Conservation (phyloP, 305 asterid species). For the Petunia hybrid region DNA sequence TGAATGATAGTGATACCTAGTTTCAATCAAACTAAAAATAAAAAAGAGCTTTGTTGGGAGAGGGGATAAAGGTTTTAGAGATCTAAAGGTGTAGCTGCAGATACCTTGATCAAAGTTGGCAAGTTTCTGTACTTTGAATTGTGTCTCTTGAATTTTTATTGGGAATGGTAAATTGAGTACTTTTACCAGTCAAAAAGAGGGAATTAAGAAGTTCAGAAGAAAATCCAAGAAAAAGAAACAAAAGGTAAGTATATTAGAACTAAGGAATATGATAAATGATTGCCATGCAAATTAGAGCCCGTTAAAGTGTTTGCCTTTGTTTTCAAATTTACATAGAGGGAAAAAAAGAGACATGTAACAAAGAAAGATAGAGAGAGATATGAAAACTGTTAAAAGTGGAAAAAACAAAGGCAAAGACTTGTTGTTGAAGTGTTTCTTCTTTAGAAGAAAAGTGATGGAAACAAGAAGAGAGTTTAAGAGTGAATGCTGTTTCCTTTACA, state of each 20-base stretch:
- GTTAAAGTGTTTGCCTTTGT: conserved; percentile 49
- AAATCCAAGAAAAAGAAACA: conserved; percentile 12
- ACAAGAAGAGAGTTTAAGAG: conserved; percentile 36
- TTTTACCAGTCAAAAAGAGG: conserved; percentile 32
- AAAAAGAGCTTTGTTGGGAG: conserved; percentile 15
- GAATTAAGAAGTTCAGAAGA: conserved; percentile 19
- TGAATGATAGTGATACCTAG: background rate
- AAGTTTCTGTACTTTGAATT: conserved; percentile 30
- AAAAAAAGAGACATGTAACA: conserved; percentile 53
- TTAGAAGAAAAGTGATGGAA: conserved; percentile 40
- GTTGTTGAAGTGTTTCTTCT: conserved; percentile 54
- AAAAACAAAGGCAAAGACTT: conserved; percentile 27
- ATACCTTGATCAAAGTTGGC: background rate
- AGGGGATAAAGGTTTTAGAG: conserved; percentile 20
- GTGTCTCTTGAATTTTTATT: conserved; percentile 30
- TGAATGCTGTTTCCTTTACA: conserved; percentile 45
- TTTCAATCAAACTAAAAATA: conserved; percentile 12
- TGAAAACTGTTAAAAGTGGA: conserved; percentile 49
- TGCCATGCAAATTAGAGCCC: conserved; percentile 74
- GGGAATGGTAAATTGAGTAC: conserved; percentile 30
- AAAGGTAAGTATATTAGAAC: background rate
- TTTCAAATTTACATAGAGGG: conserved; percentile 73
- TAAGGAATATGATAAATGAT: conserved; percentile 46
- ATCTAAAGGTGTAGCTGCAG: conserved; percentile 26
- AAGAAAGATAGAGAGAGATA: conserved; percentile 45